Evolutionary conservation across 805 yeast genomes (phyloP).

Genomic region (Schizosaccharomyces octosporus): DNA sequence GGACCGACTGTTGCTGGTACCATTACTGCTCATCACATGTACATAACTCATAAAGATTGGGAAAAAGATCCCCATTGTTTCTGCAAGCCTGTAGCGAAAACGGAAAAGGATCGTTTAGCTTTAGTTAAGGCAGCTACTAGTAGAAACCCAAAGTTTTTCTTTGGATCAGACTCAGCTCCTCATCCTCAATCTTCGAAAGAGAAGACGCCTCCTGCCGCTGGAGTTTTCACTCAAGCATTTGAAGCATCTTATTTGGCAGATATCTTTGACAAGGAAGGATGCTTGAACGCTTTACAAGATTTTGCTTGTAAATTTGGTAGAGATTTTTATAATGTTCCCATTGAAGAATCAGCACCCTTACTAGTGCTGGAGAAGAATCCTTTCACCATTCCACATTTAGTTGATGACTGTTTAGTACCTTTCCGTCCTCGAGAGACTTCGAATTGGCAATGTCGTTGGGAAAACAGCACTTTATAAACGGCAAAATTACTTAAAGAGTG

Average conservation of each 20-base stretch:
- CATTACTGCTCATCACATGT: conserved; percentile 86
- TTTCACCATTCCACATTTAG: not conserved
- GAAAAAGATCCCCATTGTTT: conserved; percentile 87
- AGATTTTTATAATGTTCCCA: conserved; percentile 26
- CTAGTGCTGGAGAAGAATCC: not conserved
- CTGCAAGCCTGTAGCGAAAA: conserved; percentile 94
- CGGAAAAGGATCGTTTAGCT: conserved; percentile 63
- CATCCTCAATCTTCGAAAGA: conserved; percentile 59
- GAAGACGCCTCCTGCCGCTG: conserved; percentile 38
- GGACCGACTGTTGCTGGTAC: conserved; percentile 70
- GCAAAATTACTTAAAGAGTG: not conserved
- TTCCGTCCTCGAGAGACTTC: not conserved
- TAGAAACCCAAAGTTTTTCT: conserved; percentile 79
- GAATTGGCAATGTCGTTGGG: not conserved
- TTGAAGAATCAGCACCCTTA: no score
- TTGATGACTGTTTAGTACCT: not conserved
- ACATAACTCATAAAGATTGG: conserved; percentile 76
- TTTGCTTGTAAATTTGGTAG: conserved; percentile 61
- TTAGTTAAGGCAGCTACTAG: conserved; percentile 69
- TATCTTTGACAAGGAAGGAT: conserved; percentile 42
- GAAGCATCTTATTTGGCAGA: conserved; percentile 70
- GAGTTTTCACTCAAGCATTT: conserved; percentile 75
- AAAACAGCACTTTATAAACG: not conserved
- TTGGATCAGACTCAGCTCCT: conserved; percentile 96
- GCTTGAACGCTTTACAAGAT: conserved; percentile 37